Base-by-base conservation (phyloP, 495 filamentous ascomycete species). In the Immersiella caudata region DNA sequence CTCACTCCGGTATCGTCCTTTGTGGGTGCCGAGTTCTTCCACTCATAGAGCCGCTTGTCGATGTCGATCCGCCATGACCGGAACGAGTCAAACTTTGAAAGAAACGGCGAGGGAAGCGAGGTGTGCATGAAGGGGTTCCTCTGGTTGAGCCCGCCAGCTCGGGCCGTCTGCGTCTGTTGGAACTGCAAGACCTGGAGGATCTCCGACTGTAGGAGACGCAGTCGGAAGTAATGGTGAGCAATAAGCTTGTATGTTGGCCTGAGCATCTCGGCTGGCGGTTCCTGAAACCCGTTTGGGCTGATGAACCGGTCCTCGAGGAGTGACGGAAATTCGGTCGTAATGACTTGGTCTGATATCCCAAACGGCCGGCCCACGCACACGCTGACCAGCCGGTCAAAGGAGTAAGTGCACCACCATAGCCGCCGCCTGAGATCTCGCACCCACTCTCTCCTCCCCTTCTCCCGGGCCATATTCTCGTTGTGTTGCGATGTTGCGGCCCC, bases 381-480 rank as follows among this genome's bases (percentile, higher is more conserved):
- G 67, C 90, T 91, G 60, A 97, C 94, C 22, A 98, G 87, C 27
- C 94, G 88, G 74, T 98, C 94, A 68, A 97, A 90, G 33, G 91
- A 93, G 75, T 98, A 98, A 1, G 92, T 91, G 79, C 93, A 96
- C 94, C 94, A 98, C 93, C 94, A 98, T 21, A 98, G 81, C 27
- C 94, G 86, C 66, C 94, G 85, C 57, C 94, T 88, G 46, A 96
- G 82, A 75, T 98, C 94, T 24, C 94, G 89, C 22, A 92, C 83
- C 86, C 92, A 98, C 80, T 97, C 89, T 56, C 92, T 83, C 18
- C 91, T 86, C 18, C 94, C 94, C 60, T 86, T 84, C 78, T 94
- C 84, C 51, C 73, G 74, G 24, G 72, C 71, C 24, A 69, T 27
- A 4, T 40, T 63, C 33, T 79, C 79, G 22, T 21, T 74, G 7